A percentile compares a stretch with the other conserved stretches of the same genome.
Conservation (phyloP, 257 asterid genomes). For the Nicotiana otophora region DNA sequence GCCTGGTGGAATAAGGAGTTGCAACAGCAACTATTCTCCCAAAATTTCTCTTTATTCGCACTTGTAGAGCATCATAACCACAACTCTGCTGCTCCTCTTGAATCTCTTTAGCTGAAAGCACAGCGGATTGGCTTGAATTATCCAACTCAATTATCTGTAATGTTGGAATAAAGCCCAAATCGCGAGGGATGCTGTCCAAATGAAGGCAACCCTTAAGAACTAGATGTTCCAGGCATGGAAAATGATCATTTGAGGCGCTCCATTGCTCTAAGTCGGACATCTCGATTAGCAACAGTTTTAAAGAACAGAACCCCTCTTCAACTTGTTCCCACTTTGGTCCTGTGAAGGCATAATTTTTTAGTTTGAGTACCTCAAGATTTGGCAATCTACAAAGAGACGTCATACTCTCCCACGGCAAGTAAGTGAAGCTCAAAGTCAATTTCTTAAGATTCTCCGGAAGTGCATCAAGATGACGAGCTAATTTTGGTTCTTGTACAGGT, state of each 20-base stretch:
- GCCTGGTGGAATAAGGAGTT: background rate
- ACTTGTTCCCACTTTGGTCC: slow-evolving; percentile 17
- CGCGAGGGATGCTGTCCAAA: slow-evolving; percentile 17
- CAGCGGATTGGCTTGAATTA: background rate
- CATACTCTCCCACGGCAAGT: slow-evolving; percentile 9
- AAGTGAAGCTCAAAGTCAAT: background rate
- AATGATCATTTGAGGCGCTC: slow-evolving; percentile 8
- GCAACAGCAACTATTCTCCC: background rate
- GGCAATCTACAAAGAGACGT: slow-evolving; percentile 10
- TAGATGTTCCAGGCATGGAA: slow-evolving; percentile 22
- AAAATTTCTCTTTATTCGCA: background rate
- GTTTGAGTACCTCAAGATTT: slow-evolving; percentile 18
- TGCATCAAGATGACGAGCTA: background rate
- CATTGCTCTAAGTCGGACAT: background rate
- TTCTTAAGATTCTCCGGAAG: slow-evolving; percentile 20
- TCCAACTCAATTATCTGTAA: slow-evolving; percentile 24
- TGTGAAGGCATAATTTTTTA: background rate
- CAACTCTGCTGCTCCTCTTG: slow-evolving; percentile 20
- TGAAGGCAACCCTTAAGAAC: slow-evolving; percentile 12
- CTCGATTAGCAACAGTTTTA: background rate
- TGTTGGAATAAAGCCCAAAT: slow-evolving; percentile 19
- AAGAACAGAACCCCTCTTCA: slow-evolving; percentile 7
- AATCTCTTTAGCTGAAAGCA: slow-evolving; percentile 18
- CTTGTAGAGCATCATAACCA: slow-evolving; percentile 20
- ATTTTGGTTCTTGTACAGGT: background rate